These are phyloP conservation scores for Ophiocordyceps robertsii DNA, from an alignment of 2,329 filamentous ascomycete species.

Conservation along the genomic window DNA sequence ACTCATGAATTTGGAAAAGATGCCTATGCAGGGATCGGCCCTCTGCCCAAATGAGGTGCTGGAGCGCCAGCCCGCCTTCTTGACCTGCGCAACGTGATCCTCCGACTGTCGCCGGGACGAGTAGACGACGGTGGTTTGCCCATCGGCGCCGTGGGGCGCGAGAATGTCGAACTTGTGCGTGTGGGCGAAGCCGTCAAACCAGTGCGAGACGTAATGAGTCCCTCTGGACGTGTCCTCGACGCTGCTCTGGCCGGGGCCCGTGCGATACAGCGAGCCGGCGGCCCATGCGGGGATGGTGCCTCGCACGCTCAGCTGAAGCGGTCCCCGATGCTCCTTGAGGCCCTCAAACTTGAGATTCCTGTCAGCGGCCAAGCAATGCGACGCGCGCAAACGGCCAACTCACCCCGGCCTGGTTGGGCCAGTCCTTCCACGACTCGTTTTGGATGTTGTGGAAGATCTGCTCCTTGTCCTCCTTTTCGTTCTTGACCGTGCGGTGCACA, in stretches of 20 bases:
- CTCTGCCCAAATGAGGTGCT: conserved; percentile 56
- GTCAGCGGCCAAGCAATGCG: not conserved
- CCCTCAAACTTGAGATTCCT: conserved; percentile 45
- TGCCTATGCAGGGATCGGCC: conserved; percentile 58
- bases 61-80: conserved; percentile 41
- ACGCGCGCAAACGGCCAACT: conserved; percentile 3
- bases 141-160: conserved; percentile 16
- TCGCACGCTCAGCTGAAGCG: conserved; percentile 47
- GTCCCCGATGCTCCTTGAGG: conserved; percentile 50
- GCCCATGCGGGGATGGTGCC: conserved; percentile 60
- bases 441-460: conserved; percentile 13
- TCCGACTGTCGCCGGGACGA: conserved; percentile 59
- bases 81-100: conserved; percentile 44
- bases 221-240: conserved; percentile 44
- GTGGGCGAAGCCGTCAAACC: conserved; percentile 69
- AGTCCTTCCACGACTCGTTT: conserved; percentile 23
- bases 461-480: conserved; percentile 13
- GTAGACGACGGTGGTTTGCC: conserved; percentile 41
- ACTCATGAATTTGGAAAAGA: conserved; percentile 60
- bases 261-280: conserved; percentile 60
- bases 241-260: conserved; percentile 54
- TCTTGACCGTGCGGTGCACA: conserved; percentile 10
- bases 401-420: conserved; percentile 36
- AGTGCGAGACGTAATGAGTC: conserved; percentile 53
- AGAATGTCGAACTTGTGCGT: conserved; percentile 61